Evolutionary conservation across 2,329 filamentous ascomycete species (phyloP).

Genomic region (Clathrospora elynae): DNA sequence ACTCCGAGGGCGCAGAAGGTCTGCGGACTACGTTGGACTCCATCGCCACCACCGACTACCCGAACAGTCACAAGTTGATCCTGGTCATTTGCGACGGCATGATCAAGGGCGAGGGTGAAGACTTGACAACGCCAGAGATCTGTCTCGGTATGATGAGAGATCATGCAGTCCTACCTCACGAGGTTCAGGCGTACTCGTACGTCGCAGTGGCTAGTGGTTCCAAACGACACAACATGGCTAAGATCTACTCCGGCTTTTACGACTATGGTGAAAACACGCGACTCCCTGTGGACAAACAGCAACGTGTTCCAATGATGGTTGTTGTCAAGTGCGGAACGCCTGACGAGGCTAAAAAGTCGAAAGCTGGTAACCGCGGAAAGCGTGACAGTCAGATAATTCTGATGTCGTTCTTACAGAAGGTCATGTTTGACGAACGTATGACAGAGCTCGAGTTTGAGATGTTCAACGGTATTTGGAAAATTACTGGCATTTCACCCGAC

Average conservation of each 20-base stretch:
- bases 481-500: conserved; percentile 96
- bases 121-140: conserved; percentile 85
- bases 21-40: conserved; percentile 94
- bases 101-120: conserved; percentile 94
- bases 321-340: conserved; percentile 95
- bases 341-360: conserved; percentile 77
- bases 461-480: conserved; percentile 99
- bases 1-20: conserved; percentile 93
- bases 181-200: conserved; percentile 91
- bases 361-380: conserved; percentile 97
- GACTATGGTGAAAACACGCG: conserved; percentile 84
- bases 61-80: conserved; percentile 98
- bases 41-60: conserved; percentile 95
- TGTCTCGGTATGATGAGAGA: conserved; percentile 94
- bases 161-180: conserved; percentile 74
- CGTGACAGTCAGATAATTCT: conserved; percentile 98
- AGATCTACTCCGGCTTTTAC: conserved; percentile 97
- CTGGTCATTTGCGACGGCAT: conserved; percentile 96
- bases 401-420: conserved; percentile 99
- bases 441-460: conserved; percentile 99
- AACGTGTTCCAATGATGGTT: conserved; percentile 96
- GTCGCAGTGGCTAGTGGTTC: conserved; percentile 94
- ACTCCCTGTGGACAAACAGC: conserved; percentile 84
- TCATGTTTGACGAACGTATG: conserved; percentile 99
- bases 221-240: conserved; percentile 99